phyloP scores from a whole-genome alignment of 495 filamentous ascomycete genomes.

The Viridothelium virens region DNA sequence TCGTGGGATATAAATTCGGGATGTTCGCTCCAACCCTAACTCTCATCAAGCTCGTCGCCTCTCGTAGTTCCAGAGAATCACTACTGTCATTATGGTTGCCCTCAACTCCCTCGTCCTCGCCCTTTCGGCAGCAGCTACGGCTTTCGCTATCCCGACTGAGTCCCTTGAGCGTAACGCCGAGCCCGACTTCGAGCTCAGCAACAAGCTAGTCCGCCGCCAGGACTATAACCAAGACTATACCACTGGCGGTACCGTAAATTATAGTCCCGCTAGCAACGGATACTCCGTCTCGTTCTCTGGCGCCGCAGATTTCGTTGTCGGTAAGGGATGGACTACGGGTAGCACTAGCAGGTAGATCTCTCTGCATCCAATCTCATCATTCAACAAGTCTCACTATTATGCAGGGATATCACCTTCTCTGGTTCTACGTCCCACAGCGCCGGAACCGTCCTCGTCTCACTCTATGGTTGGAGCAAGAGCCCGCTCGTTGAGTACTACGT shows the following conservation, averaged over 20 bases:
- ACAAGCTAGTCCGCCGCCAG: conserved; percentile 30
- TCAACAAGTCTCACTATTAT: not conserved
- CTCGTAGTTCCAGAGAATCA: not conserved
- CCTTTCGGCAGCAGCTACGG: conserved; percentile 21
- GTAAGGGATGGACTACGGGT: conserved; percentile 20
- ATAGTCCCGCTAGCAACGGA: conserved; percentile 24
- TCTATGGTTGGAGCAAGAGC: conserved; percentile 17
- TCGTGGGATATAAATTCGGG: not conserved
- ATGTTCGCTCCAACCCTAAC: not conserved
- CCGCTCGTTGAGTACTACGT: conserved; percentile 10
- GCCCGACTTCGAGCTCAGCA: conserved; percentile 28
- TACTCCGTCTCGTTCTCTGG: conserved; percentile 36
- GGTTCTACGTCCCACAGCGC: conserved; percentile 17
- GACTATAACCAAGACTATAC: conserved; percentile 39
- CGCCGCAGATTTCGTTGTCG: conserved; percentile 8
- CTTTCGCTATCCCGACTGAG: conserved; percentile 25
- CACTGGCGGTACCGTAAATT: conserved; percentile 34
- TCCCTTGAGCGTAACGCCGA: conserved; percentile 20
- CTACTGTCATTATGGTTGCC: conserved; percentile 2
- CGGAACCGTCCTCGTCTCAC: conserved; percentile 21
- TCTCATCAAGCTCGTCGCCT: not conserved
- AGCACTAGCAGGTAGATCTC: conserved; percentile 13
- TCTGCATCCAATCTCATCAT: not conserved
- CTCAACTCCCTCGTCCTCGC: conserved; percentile 23
- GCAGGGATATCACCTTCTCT: conserved; percentile 19